phyloP scores from a whole-genome alignment of 129 eudicot genomes.

The Flaveria bidentis region DNA sequence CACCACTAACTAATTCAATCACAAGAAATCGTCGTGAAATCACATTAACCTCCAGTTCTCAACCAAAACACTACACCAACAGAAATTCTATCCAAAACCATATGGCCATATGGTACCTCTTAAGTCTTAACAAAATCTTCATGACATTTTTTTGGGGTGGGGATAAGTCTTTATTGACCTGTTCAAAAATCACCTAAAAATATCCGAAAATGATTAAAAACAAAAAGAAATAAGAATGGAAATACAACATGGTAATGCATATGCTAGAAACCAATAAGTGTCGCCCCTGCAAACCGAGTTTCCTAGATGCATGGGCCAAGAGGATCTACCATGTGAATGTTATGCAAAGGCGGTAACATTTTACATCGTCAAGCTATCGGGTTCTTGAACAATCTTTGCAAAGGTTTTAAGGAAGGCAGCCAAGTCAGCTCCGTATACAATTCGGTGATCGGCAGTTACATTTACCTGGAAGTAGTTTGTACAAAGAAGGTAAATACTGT shows the following conservation, averaged over 20 bases:
- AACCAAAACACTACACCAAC: neutral
- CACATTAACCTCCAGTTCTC: neutral
- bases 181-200: conserved; percentile 29
- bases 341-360: conserved; percentile 26
- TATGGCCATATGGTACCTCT: neutral
- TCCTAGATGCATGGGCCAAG: conserved; percentile 14
- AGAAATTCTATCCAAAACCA: conserved; percentile 16
- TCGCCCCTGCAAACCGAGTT: conserved; percentile 33
- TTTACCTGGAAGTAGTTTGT: conserved; percentile 59
- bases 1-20: too few relatives aligned
- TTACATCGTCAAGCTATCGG: conserved; percentile 80
- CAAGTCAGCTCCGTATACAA: conserved; percentile 87
- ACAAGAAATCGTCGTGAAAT: too few relatives aligned
- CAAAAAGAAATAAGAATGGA: neutral
- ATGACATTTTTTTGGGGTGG: neutral
- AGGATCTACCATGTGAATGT: conserved; percentile 17
- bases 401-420: conserved; percentile 92
- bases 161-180: conserved; percentile 33
- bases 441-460: conserved; percentile 91
- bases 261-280: conserved; percentile 29
- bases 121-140: conserved; percentile 6
- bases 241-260: conserved; percentile 29
- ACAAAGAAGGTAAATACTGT: conserved; percentile 9
- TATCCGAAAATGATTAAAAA: conserved; percentile 17
- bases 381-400: conserved; percentile 77